phyloP scores from a whole-genome alignment of 805 yeast genomes.

The Kluyveromyces nonfermentans region DNA sequence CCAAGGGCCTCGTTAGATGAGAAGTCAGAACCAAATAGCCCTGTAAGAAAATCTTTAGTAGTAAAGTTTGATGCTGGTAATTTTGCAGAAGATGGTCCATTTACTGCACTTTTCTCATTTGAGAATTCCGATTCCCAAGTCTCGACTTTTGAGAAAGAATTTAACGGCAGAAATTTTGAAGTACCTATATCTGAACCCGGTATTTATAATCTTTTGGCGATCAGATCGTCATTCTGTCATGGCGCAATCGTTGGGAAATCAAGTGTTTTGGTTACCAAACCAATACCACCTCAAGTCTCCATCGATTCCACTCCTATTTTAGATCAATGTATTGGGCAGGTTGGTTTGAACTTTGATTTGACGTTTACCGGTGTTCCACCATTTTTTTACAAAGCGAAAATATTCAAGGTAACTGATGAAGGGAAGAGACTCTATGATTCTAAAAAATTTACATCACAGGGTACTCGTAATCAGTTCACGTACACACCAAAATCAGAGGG shows the following conservation, averaged over 20 bases:
- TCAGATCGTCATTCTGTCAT: slow-evolving; percentile 53
- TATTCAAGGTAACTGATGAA: slow-evolving; percentile 42
- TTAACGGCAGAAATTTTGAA: slow-evolving; percentile 24
- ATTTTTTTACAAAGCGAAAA: slow-evolving; percentile 54
- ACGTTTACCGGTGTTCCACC: slow-evolving; percentile 73
- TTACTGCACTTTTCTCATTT: slow-evolving; percentile 27
- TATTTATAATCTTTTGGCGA: slow-evolving; percentile 43
- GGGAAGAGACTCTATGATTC: slow-evolving; percentile 29
- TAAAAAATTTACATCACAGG: slow-evolving; percentile 30
- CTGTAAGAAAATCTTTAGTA: slow-evolving; percentile 32
- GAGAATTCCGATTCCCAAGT: slow-evolving; percentile 21
- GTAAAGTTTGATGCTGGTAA: slow-evolving; percentile 24
- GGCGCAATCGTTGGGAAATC: slow-evolving; percentile 55
- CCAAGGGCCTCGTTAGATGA: slow-evolving; percentile 44
- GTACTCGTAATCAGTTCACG: slow-evolving; percentile 45
- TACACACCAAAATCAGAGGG: slow-evolving; percentile 81
- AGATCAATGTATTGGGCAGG: slow-evolving; percentile 88
- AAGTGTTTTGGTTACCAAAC: slow-evolving; percentile 44
- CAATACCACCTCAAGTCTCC: slow-evolving; percentile 42
- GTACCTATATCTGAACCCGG: slow-evolving; percentile 53
- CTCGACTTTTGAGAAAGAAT: slow-evolving; percentile 14
- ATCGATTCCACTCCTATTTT: slow-evolving; percentile 44
- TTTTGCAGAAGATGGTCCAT: slow-evolving; percentile 27
- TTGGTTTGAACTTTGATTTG: slow-evolving; percentile 71
- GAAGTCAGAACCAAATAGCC: slow-evolving; percentile 26